These are phyloP conservation scores for Mucor saturninus DNA, from an alignment of 371 early-diverging fungal genomes.

Conservation along the genomic window DNA sequence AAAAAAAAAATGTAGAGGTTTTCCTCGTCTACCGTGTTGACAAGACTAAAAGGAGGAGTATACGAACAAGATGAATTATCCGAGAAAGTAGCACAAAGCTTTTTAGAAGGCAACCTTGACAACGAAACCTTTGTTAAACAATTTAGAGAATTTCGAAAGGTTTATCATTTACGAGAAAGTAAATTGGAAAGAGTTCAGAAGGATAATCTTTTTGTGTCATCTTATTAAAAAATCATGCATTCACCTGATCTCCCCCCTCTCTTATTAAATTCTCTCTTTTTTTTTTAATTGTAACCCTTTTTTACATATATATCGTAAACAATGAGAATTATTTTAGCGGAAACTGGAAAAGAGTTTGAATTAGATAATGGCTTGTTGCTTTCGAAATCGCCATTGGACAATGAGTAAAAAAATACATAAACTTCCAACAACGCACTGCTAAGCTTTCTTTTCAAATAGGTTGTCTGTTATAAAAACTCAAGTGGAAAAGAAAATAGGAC, in stretches of 20 bases:
- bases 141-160: slow-evolving; percentile 63
- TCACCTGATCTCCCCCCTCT: slow-evolving; percentile 17
- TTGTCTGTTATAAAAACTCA: not conserved
- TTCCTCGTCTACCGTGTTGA: slow-evolving; percentile 60
- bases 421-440: not conserved
- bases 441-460: not conserved
- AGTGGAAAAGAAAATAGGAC: slow-evolving; percentile 3
- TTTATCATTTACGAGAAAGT: slow-evolving; percentile 66
- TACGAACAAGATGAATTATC: slow-evolving; percentile 67
- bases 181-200: slow-evolving; percentile 61
- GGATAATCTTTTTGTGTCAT: slow-evolving; percentile 35
- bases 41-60: slow-evolving; percentile 59
- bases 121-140: slow-evolving; percentile 65
- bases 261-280: slow-evolving; percentile 4
- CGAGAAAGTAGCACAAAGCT: slow-evolving; percentile 64
- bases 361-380: not conserved
- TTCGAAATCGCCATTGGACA: not conserved
- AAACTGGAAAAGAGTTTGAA: slow-evolving; percentile 20
- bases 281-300: not conserved
- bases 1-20: slow-evolving; percentile 44
- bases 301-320: not conserved
- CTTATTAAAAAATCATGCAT: slow-evolving; percentile 21
- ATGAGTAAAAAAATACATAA: not conserved
- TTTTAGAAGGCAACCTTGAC: slow-evolving; percentile 63
- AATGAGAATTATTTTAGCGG: slow-evolving; percentile 27